phyloP scores from a whole-genome alignment of 139 green algal genomes.

The Trebouxia sp. region DNA sequence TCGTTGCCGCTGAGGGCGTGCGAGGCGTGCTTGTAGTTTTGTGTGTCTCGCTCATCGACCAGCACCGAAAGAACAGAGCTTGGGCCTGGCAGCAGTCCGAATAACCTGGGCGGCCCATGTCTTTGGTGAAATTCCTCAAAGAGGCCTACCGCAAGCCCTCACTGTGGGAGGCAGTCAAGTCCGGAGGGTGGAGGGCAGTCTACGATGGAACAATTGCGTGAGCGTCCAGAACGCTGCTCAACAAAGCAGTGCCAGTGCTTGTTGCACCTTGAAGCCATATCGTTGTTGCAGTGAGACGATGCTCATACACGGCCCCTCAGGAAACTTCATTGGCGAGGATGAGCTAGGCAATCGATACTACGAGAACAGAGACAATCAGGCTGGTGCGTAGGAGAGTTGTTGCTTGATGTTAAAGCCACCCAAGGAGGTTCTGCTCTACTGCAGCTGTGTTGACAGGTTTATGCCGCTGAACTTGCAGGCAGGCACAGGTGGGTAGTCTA shows the following conservation, averaged over 20 bases:
- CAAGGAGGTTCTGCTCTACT: too few species aligned
- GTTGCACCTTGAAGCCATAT: too few species aligned
- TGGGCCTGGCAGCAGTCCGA: too few species aligned
- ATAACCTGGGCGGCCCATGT: too few species aligned
- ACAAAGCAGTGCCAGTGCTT: neutral
- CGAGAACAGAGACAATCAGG: slow-evolving; percentile 30
- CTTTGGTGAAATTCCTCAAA: slow-evolving; percentile 33
- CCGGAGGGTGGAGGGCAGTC: slow-evolving; percentile 54
- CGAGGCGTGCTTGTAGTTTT: too few species aligned
- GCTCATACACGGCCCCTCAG: slow-evolving; percentile 46
- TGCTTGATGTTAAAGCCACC: too few species aligned
- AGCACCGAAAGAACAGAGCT: too few species aligned
- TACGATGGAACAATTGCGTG: slow-evolving; percentile 43
- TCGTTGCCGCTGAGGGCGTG: too few species aligned
- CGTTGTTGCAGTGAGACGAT: slow-evolving; percentile 37
- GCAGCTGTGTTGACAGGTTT: too few species aligned
- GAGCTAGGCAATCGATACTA: slow-evolving; percentile 38
- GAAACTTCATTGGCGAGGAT: slow-evolving; percentile 44
- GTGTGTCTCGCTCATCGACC: too few species aligned
- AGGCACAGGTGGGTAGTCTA: slow-evolving; percentile 78
- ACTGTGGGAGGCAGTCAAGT: slow-evolving; percentile 41
- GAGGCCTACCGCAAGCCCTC: slow-evolving; percentile 54
- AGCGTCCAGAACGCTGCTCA: neutral
- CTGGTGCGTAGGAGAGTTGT: neutral
- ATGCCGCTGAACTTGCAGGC: slow-evolving; percentile 22